Percentiles rank a stretch among this genome's conserved stretches.
phyloP scores from a whole-genome alignment of 2,329 filamentous ascomycete genomes.

The Aspergillus sp. region DNA sequence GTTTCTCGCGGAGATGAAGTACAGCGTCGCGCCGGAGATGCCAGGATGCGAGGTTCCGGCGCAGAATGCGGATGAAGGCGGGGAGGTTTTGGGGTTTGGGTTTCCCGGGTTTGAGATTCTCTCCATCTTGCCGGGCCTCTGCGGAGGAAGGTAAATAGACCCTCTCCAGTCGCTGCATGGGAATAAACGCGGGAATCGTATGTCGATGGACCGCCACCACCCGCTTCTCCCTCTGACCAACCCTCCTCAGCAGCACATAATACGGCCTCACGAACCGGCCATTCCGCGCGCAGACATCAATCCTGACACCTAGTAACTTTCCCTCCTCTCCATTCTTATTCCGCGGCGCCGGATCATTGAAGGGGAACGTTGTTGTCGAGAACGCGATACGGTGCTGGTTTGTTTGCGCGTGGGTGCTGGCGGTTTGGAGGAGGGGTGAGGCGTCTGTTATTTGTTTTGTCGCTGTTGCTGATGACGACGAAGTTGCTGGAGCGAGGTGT shows the following conservation, averaged over 20 bases:
- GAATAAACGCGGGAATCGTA: constrained; percentile 40
- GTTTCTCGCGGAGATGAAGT: constrained; percentile 23
- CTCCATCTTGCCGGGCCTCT: constrained; percentile 8
- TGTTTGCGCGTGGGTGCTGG: constrained; percentile 24
- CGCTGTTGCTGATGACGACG: constrained; percentile 1
- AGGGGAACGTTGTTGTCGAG: constrained; percentile 39
- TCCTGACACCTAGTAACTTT: constrained; percentile 34
- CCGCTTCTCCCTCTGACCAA: constrained; percentile 4
- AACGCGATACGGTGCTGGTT: constrained; percentile 40
- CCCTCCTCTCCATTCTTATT: constrained; percentile 22
- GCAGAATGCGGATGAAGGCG: constrained; percentile 30
- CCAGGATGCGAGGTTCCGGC: constrained; percentile 36
- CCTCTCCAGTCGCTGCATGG: constrained; percentile 30
- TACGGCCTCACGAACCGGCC: constrained; percentile 37
- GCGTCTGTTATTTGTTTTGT: constrained; percentile 16
- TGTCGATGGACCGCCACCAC: constrained; percentile 34
- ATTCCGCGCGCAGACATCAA: constrained; percentile 33
- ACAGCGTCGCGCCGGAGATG: constrained; percentile 33
- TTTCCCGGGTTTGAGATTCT: constrained; percentile 14
- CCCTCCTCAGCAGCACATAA: constrained; percentile 32
- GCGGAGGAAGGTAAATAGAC: constrained; percentile 24
- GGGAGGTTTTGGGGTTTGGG: constrained; percentile 28
- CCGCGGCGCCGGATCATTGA: constrained; percentile 29
- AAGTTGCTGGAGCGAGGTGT: constrained; percentile 8
- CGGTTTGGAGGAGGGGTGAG: constrained; percentile 24